Base-by-base conservation (phyloP, 2,329 filamentous ascomycete species). In the Cercospora janseana region DNA sequence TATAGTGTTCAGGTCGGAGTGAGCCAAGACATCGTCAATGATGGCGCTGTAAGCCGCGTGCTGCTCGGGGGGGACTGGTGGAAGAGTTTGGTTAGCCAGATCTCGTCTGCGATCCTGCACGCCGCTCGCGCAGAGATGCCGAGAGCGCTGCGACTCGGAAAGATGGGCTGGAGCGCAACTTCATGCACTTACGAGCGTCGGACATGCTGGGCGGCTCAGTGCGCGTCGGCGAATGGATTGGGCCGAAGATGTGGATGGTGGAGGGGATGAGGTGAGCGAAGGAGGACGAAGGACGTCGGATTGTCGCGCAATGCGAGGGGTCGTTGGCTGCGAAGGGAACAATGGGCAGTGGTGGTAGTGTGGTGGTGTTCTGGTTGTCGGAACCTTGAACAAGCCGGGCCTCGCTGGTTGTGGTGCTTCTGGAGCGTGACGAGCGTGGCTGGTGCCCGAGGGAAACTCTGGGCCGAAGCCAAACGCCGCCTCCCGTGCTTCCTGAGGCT, bases 1-100 rank as follows among this genome's bases (percentile, higher is more conserved):
- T 57, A 85, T 79, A 46, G 79, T 83, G 56, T 80, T 79, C 23
- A 85, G 71, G 61, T 85, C 81, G 63, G 79, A 80, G 47, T 70
- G 70, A 35, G 74, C 74, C 43, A 85, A 72, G 59, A 85, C 85
- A 24, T 73, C 71, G 66, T 85, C 82, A 60, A 85, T 85, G 65
- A 84, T 81, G 60, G 70, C 69, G 35, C 75, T 72, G 65, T 82
- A 68, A 7, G 63, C 53, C n/a, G 63, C 63, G 12, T 49, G 52
- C 49, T 65, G 63, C 51, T 63, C 61, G 13, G 57, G 54, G 3
- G 64, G 55, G 8, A 67, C 64, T 67, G 47, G 34, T 2, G 9
- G 20, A 31, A 26, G 18, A 42, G 35, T 29, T 21, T 15, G 12
- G 41, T 42, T 43, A 42, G 46, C 37, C 46, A 35, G 20, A 21